A percentile compares a stretch with the other conserved stretches of the same genome.
Evolutionary conservation across 345 rosid genomes (phyloP).

Genomic region (Gossypium sturtianum): DNA sequence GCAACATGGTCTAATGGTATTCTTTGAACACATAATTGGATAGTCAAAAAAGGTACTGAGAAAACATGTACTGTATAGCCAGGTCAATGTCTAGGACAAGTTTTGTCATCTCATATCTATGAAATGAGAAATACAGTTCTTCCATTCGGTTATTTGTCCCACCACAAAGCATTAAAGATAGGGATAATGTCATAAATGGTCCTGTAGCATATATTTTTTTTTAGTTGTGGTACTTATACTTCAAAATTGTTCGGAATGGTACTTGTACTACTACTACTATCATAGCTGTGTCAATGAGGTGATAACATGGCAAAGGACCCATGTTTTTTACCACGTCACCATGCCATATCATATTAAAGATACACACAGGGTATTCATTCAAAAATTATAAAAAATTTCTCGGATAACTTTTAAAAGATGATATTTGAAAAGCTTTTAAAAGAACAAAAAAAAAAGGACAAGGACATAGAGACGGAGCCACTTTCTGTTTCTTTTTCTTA

Average conservation of each 20-base stretch:
- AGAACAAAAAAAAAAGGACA: no score
- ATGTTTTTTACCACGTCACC: no score
- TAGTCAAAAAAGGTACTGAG: not conserved
- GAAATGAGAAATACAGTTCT: constrained; percentile 1
- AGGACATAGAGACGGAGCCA: no score
- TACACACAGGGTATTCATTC: no score
- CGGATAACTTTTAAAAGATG: no score
- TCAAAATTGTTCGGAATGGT: not conserved
- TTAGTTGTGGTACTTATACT: not conserved
- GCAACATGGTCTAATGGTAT: not conserved
- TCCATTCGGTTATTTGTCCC: not conserved
- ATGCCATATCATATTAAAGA: no score
- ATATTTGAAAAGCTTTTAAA: no score
- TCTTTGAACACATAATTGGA: not conserved
- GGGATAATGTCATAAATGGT: not conserved
- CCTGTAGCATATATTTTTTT: not conserved
- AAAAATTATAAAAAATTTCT: no score
- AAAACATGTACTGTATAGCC: not conserved
- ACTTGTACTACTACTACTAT: no score
- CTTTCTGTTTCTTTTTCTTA: no score
- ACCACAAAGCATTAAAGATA: not conserved
- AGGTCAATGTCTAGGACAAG: not conserved
- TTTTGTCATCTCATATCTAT: not conserved
- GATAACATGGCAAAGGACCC: no score
- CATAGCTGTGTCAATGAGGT: no score